Evolutionary conservation across 148 eudicot species (phyloP).

Genomic region (Pharnaceum exiguum): DNA sequence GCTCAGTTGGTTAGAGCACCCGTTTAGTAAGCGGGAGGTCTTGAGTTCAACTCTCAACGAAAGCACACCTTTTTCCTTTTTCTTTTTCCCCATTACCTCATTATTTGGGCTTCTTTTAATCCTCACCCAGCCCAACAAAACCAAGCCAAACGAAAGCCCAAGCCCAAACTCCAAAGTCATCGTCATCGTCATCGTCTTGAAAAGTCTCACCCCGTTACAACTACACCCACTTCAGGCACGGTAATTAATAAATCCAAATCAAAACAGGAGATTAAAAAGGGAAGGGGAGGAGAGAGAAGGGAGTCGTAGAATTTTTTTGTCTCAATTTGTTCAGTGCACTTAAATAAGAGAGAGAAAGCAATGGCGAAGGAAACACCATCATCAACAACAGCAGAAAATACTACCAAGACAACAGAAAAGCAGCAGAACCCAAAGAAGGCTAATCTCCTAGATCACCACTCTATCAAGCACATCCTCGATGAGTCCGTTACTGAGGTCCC

Average conservation of each 20-base stretch:
- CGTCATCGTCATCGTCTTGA: too few relatives aligned
- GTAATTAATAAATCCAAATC: too few relatives aligned
- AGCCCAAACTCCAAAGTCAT: too few relatives aligned
- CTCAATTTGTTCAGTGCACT: too few relatives aligned
- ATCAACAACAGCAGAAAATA: background rate
- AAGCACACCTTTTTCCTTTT: background rate
- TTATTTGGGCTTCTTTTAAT: too few relatives aligned
- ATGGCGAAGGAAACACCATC: conserved; percentile 23
- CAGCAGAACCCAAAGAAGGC: conserved; percentile 57
- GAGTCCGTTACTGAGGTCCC: conserved; percentile 60
- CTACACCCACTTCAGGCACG: too few relatives aligned
- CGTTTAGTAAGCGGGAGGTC: conserved; percentile 28
- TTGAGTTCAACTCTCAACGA: conserved; percentile 26
- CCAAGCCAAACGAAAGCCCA: too few relatives aligned
- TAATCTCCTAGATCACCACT: conserved; percentile 69
- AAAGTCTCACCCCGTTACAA: too few relatives aligned
- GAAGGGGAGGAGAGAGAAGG: background rate
- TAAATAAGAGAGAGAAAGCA: conserved; percentile 9
- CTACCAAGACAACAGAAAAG: too few relatives aligned
- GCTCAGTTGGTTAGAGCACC: conserved; percentile 27
- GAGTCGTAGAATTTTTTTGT: too few relatives aligned
- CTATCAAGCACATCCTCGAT: conserved; percentile 75
- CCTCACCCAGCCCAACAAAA: too few relatives aligned
- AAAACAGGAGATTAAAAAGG: background rate
- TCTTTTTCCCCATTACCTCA: background rate